A percentile compares a stretch with the other conserved stretches of the same genome.
These are phyloP conservation scores for Aspergillus asperescens DNA, from an alignment of 495 filamentous ascomycete species.

Conservation along the genomic window DNA sequence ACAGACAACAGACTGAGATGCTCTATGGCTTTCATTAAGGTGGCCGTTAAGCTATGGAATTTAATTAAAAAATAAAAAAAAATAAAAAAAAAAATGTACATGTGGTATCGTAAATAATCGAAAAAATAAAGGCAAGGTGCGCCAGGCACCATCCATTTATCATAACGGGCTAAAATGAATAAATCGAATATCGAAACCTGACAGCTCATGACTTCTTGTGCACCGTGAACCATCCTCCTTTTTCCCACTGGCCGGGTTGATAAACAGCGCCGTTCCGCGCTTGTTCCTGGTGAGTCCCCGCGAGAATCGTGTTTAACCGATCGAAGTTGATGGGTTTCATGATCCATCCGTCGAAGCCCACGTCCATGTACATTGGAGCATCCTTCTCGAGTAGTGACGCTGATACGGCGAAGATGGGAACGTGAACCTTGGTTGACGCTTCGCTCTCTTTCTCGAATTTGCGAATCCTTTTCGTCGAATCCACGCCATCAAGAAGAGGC, in stretches of 20 bases:
- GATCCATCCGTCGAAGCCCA: conserved; percentile 90
- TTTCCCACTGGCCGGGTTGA: conserved; percentile 59
- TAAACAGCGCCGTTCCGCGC: conserved; percentile 50
- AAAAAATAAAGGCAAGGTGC: not conserved
- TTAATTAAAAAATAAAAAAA: too few relatives aligned
- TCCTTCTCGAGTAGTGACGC: conserved; percentile 75
- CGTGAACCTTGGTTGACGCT: conserved; percentile 38
- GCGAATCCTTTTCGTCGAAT: conserved; percentile 78
- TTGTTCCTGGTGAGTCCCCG: conserved; percentile 49
- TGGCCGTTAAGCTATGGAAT: too few relatives aligned
- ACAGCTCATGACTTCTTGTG: not conserved
- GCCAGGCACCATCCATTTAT: conserved; percentile 1
- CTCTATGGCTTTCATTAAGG: too few relatives aligned
- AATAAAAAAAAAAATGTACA: too few relatives aligned
- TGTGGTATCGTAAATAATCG: not conserved
- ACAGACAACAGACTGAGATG: too few relatives aligned
- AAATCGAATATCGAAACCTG: not conserved
- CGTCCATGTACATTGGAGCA: conserved; percentile 63
- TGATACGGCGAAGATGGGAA: conserved; percentile 88
- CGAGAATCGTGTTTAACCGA: conserved; percentile 53
- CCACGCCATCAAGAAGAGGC: conserved; percentile 87
- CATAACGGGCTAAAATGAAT: not conserved
- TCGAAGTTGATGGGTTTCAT: conserved; percentile 70
- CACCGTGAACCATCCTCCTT: conserved; percentile 60
- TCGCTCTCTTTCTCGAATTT: conserved; percentile 54